These are phyloP conservation scores for Wickerhamiella kurtzmanii DNA, from an alignment of 805 yeast species.

Conservation along the genomic window DNA sequence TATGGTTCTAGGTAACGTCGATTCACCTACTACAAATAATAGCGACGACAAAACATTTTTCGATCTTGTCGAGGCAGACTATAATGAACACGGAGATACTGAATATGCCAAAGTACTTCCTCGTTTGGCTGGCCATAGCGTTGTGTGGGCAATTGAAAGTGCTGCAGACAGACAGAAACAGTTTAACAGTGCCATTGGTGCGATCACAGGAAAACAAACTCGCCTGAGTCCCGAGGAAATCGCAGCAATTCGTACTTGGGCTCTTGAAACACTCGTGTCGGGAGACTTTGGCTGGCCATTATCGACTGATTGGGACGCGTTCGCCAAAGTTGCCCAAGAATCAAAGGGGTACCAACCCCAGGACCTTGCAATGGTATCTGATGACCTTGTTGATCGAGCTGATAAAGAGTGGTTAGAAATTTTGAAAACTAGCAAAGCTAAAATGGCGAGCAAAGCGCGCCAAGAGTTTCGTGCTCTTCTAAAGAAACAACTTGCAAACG, in stretches of 20 bases:
- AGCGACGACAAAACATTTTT: not conserved
- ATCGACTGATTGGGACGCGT: not conserved
- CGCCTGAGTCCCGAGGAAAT: not conserved
- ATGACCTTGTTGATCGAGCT: not conserved
- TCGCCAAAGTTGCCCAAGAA: not conserved
- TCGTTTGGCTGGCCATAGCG: not conserved
- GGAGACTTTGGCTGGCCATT: not conserved
- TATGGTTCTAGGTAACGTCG: too few relatives aligned
- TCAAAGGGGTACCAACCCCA: not conserved
- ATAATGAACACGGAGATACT: not conserved
- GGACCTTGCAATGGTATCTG: not conserved
- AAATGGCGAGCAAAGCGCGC: not conserved
- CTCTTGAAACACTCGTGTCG: not conserved
- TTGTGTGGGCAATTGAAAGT: not conserved
- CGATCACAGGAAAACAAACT: not conserved
- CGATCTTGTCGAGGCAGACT: not conserved
- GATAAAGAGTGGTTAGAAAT: not conserved
- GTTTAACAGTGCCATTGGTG: conserved; percentile 38
- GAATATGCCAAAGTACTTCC: not conserved
- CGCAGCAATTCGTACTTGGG: not conserved
- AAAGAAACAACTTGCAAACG: not conserved
- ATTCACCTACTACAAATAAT: too few relatives aligned
- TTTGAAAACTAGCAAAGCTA: not conserved
- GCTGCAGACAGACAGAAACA: not conserved
- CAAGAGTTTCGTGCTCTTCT: not conserved